Evolutionary conservation across 225 moss, liverwort and hornwort species (phyloP), one percentile per base, ranked within the genome.

Genomic region (Physcomitrium patens): DNA sequence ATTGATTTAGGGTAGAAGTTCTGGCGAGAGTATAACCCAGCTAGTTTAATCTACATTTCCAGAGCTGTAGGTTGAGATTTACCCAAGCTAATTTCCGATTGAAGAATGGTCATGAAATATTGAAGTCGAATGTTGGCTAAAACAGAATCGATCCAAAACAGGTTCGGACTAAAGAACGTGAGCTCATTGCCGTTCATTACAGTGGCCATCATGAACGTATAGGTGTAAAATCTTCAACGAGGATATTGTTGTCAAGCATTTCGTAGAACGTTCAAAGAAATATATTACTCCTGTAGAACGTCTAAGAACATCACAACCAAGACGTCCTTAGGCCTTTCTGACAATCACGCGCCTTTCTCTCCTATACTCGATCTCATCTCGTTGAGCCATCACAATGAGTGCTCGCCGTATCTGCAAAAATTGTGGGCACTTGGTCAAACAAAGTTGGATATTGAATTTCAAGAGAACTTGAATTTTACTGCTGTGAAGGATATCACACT

Each of bases 351-450:
- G 89, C 61, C 86, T 79, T 72, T 89, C 89, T 68, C 89, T 74
- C 67, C 79, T 77, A 61, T 90, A 90, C 52, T 87, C 90, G n/a
- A 90, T 90, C 77, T 90, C 90, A 65, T 87, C 87, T 72, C 84
- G 82, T 73, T 86, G 89, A 2, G 89, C 82, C 89, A 89, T 89
- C 50, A 89, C 89, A 63, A 89, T 82, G 9, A 89, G 80, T 23
- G 89, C 86, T 57, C 89, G 84, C 14, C 86, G 84, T 57, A 88
- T 82, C 85, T 88, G 80, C 48, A 37, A 64, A 45, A 63, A 24
- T 14, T n/a, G 44, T 16, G 42, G 12, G 45, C 42, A 24, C 10
- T 22, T 2, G 0, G 26, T 63, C 9, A 62, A 64, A 53, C 3
- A 10, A 5, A 11, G 7, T 10, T 45, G 2, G 2, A 45, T 8